Percentiles rank a stretch among this genome's conserved stretches.
These are phyloP conservation scores for Apiospora marii DNA, from an alignment of 2,329 filamentous ascomycete genomes.

Conservation along the genomic window DNA sequence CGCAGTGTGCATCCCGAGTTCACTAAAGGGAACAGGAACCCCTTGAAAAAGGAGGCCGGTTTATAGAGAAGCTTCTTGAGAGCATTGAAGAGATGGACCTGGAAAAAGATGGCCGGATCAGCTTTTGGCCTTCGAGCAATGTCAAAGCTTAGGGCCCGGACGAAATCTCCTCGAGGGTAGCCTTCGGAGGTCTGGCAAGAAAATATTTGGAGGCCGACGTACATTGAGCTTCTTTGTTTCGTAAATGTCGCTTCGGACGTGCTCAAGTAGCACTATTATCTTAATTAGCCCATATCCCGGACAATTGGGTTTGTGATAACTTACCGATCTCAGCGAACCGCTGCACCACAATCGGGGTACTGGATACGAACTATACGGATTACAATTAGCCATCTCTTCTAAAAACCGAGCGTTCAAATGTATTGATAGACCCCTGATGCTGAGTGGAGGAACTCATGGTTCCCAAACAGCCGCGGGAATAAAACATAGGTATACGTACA, in stretches of 20 bases:
- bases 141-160: neutral
- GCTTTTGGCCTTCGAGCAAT: neutral
- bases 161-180: neutral
- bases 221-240: constrained; percentile 93
- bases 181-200: neutral
- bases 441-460: neutral
- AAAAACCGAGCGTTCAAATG: too few relatives aligned
- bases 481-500: constrained; percentile 13
- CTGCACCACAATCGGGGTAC: constrained; percentile 80
- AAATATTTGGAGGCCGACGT: neutral
- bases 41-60: constrained; percentile 96
- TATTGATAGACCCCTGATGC: neutral
- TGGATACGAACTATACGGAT: constrained; percentile 73
- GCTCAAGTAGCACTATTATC: constrained; percentile 1
- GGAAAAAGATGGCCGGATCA: neutral
- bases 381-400: neutral
- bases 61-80: constrained; percentile 94
- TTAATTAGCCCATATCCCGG: neutral
- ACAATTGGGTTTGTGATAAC: constrained; percentile 62
- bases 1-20: constrained; percentile 85
- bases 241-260: constrained; percentile 91
- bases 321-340: constrained; percentile 87
- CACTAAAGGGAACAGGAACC: constrained; percentile 90
- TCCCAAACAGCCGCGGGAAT: neutral
- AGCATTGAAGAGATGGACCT: constrained; percentile 86